Conservation (phyloP, 2,329 filamentous ascomycete genomes). For the Monilinia laxa region DNA sequence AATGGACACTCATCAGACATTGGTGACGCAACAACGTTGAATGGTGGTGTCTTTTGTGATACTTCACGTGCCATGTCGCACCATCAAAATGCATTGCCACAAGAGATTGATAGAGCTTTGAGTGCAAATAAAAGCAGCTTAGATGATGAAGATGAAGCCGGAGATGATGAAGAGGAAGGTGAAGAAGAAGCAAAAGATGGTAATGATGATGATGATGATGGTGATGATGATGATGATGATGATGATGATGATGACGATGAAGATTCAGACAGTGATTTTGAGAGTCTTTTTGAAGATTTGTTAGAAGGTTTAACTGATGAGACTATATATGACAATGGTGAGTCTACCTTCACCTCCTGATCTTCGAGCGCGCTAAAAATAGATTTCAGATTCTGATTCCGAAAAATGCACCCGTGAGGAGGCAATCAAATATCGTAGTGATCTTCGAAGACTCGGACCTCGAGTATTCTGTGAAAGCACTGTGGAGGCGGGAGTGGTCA, state of each 20-base stretch:
- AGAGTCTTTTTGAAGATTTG: conserved; percentile 49
- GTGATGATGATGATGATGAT: conserved; percentile 29
- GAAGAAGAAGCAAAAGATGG: not conserved
- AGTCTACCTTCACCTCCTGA: conserved; percentile 26
- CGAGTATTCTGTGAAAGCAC: conserved; percentile 73
- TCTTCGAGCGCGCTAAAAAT: conserved; percentile 31
- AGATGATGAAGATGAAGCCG: not conserved
- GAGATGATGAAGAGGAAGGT: not conserved
- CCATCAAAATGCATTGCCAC: conserved; percentile 12
- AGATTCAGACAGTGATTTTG: conserved; percentile 40
- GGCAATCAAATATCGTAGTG: conserved; percentile 64
- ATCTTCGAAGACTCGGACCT: conserved; percentile 74
- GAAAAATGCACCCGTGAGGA: conserved; percentile 64
- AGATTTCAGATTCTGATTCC: conserved; percentile 30
- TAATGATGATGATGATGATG: conserved; percentile 31
- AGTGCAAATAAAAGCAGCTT: not conserved
- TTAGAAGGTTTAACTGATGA: conserved; percentile 50
- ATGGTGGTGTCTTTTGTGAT: not conserved
- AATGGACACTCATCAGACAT: conserved; percentile 2
- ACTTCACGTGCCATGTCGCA: conserved; percentile 20
- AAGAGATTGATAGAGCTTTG: not conserved
- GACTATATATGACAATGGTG: conserved; percentile 46
- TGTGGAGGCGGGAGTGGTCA: conserved; percentile 66
- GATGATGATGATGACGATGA: conserved; percentile 42
- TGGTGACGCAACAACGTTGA: not conserved